Conservation (phyloP, 1,284 basidiomycete genomes). For the Ganoderma resinaceum region DNA sequence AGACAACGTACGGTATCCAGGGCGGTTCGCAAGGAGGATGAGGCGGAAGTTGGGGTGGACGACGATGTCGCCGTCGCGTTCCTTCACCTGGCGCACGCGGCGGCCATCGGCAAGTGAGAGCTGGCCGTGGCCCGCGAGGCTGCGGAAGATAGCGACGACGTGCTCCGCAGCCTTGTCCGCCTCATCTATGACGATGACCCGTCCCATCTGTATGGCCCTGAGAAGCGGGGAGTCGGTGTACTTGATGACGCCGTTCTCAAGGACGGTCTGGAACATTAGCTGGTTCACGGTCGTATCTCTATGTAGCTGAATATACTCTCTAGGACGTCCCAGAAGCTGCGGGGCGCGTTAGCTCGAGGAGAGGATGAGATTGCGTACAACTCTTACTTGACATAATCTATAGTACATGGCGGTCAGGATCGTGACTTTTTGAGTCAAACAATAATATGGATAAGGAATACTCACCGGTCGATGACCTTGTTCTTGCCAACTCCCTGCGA, state of each 20-base stretch:
- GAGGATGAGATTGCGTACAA: neutral
- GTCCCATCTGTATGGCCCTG: slow-evolving; percentile 63
- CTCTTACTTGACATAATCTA: slow-evolving; percentile 59
- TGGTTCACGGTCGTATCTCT: slow-evolving; percentile 74
- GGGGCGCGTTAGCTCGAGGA: neutral
- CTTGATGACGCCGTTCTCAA: slow-evolving; percentile 61
- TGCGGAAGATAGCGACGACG: slow-evolving; percentile 72
- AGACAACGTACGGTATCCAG: slow-evolving; percentile 71
- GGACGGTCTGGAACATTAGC: slow-evolving; percentile 69
- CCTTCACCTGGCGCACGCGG: slow-evolving; percentile 53
- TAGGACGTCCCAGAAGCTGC: slow-evolving; percentile 63
- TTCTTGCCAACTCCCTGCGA: slow-evolving; percentile 71
- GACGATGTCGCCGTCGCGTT: slow-evolving; percentile 59
- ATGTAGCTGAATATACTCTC: slow-evolving; percentile 74
- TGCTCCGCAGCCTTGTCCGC: slow-evolving; percentile 77
- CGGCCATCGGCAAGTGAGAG: slow-evolving; percentile 68
- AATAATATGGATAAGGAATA: neutral
- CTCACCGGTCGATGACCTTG: slow-evolving; percentile 66
- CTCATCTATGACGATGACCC: slow-evolving; percentile 71
- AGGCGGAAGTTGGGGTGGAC: slow-evolving; percentile 70
- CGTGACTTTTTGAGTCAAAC: neutral
- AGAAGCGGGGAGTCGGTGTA: slow-evolving; percentile 71
- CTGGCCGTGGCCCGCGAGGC: slow-evolving; percentile 68
- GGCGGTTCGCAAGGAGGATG: slow-evolving; percentile 68
- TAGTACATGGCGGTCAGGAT: neutral